phyloP scores from a whole-genome alignment of 345 rosid species.

The Rhodamnia rubescens region DNA sequence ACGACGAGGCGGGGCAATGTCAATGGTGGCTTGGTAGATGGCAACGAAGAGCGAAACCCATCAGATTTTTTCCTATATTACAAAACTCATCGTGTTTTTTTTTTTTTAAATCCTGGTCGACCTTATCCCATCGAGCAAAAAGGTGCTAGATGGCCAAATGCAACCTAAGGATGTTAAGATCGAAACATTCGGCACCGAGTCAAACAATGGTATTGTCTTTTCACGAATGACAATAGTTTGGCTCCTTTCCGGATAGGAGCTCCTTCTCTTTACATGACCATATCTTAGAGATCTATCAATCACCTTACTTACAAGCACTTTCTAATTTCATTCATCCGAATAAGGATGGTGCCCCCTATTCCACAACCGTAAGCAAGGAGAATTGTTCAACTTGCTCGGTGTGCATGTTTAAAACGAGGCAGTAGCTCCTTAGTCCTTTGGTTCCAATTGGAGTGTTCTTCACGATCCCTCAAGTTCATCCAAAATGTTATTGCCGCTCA shows the following conservation, averaged over 20 bases:
- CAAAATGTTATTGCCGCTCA: neutral
- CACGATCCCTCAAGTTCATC: neutral
- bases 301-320: neutral
- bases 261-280: neutral
- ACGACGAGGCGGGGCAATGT: neutral
- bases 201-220: neutral
- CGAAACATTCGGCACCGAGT: neutral
- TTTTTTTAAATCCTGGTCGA: neutral
- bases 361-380: neutral
- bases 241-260: neutral
- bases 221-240: neutral
- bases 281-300: neutral
- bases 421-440: neutral
- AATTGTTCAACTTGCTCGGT: neutral
- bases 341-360: neutral
- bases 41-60: neutral
- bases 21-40: neutral
- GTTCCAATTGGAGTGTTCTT: neutral
- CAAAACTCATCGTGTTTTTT: no score
- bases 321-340: neutral
- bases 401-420: neutral
- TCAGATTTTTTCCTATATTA: no score
- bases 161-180: neutral
- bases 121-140: neutral
- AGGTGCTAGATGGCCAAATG: neutral